phyloP scores from a whole-genome alignment of 805 yeast species.

The Zygosaccharomyces gambellarensis region DNA sequence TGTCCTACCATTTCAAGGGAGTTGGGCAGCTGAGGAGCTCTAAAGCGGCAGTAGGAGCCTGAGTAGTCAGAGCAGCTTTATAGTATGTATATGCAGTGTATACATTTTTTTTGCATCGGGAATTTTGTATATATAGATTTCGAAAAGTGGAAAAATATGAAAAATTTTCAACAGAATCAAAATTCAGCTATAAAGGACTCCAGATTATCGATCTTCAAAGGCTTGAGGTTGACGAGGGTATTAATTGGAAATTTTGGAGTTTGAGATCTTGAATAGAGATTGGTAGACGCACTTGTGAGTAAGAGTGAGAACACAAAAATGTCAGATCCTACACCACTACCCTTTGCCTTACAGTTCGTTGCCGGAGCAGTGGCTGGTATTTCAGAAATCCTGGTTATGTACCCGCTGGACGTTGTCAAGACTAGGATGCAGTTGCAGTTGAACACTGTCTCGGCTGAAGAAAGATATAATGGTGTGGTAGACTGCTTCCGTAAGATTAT shows the following conservation, averaged over 20 bases:
- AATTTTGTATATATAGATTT: neutral
- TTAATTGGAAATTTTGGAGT: neutral
- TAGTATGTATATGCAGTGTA: neutral
- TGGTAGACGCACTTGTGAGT: neutral
- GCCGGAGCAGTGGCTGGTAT: conserved; percentile 97
- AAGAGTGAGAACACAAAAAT: neutral
- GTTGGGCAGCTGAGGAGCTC: too few relatives aligned
- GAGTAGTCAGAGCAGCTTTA: too few relatives aligned
- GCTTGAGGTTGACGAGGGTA: neutral
- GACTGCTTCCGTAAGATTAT: conserved; percentile 82
- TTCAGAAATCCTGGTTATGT: conserved; percentile 91
- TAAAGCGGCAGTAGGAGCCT: too few relatives aligned
- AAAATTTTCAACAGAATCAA: neutral
- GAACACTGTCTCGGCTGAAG: conserved; percentile 30
- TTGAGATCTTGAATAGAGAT: neutral
- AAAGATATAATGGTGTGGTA: conserved; percentile 73
- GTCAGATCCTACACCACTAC: conserved; percentile 48
- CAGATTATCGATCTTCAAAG: neutral
- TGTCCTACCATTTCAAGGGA: too few relatives aligned
- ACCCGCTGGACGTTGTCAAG: conserved; percentile 94
- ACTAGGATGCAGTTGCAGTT: conserved; percentile 91
- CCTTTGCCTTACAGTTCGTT: conserved; percentile 84
- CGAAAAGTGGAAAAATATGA: neutral
- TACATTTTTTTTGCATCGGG: neutral
- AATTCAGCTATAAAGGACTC: neutral